Evolutionary conservation across 1,139 yeast species (phyloP), one percentile per base, ranked within the genome.

Genomic region (Kodamaea suecica): DNA sequence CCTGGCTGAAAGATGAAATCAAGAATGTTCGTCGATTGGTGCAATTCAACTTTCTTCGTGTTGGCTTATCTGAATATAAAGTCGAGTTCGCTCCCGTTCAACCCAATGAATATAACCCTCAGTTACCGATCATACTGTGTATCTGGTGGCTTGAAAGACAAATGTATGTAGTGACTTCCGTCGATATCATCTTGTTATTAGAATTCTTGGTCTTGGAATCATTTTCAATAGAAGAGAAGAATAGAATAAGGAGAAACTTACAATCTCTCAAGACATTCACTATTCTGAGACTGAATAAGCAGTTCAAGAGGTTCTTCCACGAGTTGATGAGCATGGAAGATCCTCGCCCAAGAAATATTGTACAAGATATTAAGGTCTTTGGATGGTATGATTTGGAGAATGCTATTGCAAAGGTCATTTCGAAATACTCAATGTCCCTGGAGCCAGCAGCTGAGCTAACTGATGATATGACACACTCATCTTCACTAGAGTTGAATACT

Each of bases 271-370:
- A 75, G 46, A 87, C 90, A 2, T 54, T 66, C 35, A 81, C 88
- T 0, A 70, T 81, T 3, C 68, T 79, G 23, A 67, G 80, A 40
- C 57, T 71, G 15, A 66, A 69, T 41, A 59, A 62, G n/a, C 68
- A 64, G 23, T 61, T 58, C 37, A 63, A 64, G 29, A 47, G 69
- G 15, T 77, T 81, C 47, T 82, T 80, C 61, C 66, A 70, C 38
- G 56, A 76, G 31, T 69, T 81, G 36, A 82, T 82, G 87, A 60
- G 71, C 28, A 80, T 76, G 66, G 76, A 74, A 24, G 70, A 71
- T 35, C 88, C 90, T 2, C 67, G 80, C 44, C 88, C 88, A 3
- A 61, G 88, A 28, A 80, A 80, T 48, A 82, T 82, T 37, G 87
- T 80, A 49, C 82, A 82, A 52, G 85, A 81, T 50, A 76, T 81